Evolutionary conservation across 176 grass and related monocot genomes (phyloP), one percentile per base, ranked within the genome.

Genomic region (Carex cristatella): DNA sequence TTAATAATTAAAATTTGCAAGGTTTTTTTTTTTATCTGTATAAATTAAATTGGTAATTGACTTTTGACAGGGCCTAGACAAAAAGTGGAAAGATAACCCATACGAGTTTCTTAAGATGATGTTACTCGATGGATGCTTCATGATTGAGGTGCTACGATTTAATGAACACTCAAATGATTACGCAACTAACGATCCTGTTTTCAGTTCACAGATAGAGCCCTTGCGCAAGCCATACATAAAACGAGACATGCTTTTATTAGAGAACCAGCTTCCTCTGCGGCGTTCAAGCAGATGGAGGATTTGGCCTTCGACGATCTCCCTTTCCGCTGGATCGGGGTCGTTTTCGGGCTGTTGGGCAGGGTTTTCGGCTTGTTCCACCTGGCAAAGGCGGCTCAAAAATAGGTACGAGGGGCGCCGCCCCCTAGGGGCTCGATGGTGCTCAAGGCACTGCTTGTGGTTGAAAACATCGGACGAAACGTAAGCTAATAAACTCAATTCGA

Each of bases 231-330:
- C 84, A 3, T 84, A 76, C 44, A 49, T 88, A 49, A 79, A 55
- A 71, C 15, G 60, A n/a, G 87, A 88, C 51, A 84, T 88, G 81
- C 72, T 88, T 57, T 38, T 88, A 65, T 70, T 88, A 23, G 87
- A 88, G 61, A 88, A 88, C 71, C 81, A 88, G 72, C 61, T 88
- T 32, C 81, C 87, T 76, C n/a, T n/a, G n/a, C n/a, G n/a, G n/a
- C n/a, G n/a, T n/a, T n/a, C n/a, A n/a, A n/a, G n/a, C n/a, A n/a
- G n/a, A n/a, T n/a, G n/a, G n/a, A n/a, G n/a, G n/a, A n/a, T n/a
- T n/a, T n/a, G n/a, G n/a, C n/a, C n/a, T n/a, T n/a, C n/a, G n/a
- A n/a, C n/a, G n/a, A n/a, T n/a, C n/a, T n/a, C n/a, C n/a, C n/a
- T n/a, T n/a, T n/a, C n/a, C n/a, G n/a, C n/a, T n/a, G n/a, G n/a